Evolutionary conservation across 139 green algal species (phyloP).

Genomic region (Edaphochlamys debaryana): DNA sequence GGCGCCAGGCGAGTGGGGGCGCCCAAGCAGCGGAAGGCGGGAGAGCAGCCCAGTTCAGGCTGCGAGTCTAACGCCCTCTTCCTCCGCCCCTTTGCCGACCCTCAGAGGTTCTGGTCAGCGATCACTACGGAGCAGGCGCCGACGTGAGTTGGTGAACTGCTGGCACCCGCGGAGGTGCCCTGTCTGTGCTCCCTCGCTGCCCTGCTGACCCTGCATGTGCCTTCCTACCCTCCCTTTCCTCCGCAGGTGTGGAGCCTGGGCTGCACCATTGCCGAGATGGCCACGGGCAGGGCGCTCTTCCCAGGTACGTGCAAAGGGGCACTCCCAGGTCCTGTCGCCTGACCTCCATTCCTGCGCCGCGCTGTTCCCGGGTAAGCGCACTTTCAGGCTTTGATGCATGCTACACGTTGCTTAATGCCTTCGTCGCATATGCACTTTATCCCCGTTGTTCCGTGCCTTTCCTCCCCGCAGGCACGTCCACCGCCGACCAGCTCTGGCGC

Average conservation of each 20-base stretch:
- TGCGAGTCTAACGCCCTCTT: no score
- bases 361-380: not conserved
- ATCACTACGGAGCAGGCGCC: slow-evolving; percentile 64
- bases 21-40: not conserved
- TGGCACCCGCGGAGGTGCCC: not conserved
- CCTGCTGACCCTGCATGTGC: not conserved
- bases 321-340: not conserved
- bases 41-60: no score
- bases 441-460: no score
- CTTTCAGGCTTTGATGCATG: no score
- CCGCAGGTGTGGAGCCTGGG: not conserved
- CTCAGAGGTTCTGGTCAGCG: slow-evolving; percentile 82
- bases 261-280: not conserved
- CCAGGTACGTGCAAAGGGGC: not conserved
- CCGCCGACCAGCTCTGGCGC: slow-evolving; percentile 80
- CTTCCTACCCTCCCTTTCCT: not conserved
- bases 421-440: no score
- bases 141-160: not conserved
- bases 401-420: no score
- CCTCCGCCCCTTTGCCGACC: no score
- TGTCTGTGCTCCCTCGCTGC: not conserved
- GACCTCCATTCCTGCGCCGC: no score
- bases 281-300: not conserved
- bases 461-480: slow-evolving; percentile 8
- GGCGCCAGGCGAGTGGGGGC: slow-evolving; percentile 49